Evolutionary conservation across 2,329 filamentous ascomycete genomes (phyloP).

Genomic region (Penicillium sp.): DNA sequence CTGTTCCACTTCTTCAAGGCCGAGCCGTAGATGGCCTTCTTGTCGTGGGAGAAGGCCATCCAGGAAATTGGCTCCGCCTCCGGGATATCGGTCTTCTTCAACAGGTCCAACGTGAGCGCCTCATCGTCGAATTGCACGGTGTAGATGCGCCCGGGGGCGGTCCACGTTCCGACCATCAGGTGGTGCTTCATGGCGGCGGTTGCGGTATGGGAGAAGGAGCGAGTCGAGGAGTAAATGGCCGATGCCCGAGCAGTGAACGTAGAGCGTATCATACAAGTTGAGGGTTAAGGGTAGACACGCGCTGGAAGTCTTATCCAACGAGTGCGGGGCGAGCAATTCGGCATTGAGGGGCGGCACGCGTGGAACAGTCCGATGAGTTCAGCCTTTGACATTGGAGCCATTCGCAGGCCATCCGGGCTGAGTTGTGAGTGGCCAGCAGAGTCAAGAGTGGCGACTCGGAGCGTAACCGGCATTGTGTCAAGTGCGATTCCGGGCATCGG

Average conservation of each 20-base stretch:
- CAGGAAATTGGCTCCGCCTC: conserved; percentile 83
- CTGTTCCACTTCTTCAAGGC: conserved; percentile 93
- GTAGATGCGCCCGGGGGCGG: conserved; percentile 81
- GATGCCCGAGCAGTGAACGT: conserved; percentile 4
- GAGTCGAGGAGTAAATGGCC: conserved; percentile 4
- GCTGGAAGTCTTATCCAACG: conserved; percentile 9
- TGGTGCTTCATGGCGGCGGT: conserved; percentile 67
- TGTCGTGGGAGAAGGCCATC: conserved; percentile 85
- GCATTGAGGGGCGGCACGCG: conserved; percentile 19
- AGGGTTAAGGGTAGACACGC: conserved; percentile 13
- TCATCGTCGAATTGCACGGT: conserved; percentile 84
- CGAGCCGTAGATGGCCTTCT: conserved; percentile 80
- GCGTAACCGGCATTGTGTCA: conserved; percentile 8
- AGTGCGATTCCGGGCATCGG: conserved; percentile 12
- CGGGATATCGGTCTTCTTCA: conserved; percentile 76
- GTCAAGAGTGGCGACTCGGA: not conserved
- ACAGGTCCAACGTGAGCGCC: conserved; percentile 62
- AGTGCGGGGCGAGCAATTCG: conserved; percentile 14
- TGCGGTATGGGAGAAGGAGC: conserved; percentile 13
- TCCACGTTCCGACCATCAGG: conserved; percentile 90
- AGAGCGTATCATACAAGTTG: conserved; percentile 17
- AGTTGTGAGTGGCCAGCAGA: not conserved
- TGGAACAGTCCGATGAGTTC: conserved; percentile 6
- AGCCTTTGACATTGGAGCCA: not conserved
- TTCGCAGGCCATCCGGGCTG: not conserved